Base-by-base conservation (phyloP, 805 yeast species). In the Pichia pseudocactophila region DNA sequence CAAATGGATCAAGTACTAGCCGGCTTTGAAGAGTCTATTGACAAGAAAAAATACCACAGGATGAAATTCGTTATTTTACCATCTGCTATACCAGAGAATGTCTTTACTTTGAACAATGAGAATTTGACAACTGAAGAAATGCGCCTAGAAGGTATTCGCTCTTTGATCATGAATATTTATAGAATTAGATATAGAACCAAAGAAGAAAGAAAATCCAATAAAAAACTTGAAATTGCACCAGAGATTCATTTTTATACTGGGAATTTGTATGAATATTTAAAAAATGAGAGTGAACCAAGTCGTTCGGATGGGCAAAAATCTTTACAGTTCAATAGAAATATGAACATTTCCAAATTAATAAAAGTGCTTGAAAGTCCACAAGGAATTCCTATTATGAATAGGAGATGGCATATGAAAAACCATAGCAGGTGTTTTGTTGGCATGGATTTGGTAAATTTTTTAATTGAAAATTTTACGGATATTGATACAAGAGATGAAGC, bases 161-260 rank as follows among this genome's bases (percentile, higher is more conserved):
- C 78, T 36, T 63, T 85, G 47, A 80, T 81, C 44, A 68, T 76
- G 1, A 61, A 74, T 25, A 73, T 88, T 12, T 80, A 81, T 49
- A 71, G 78, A 48, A 74, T 80, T 2, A 66, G 71, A 36, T 72
- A 72, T 50, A 63, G 63, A 39, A 61, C 78, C 0, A 59, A 59
- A 5, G 69, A 67, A 35, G 75, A 72, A 45, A 57, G 52, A 34
- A 58, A 59, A 38, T 12, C 41, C 2, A 65, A 63, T 25, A 61
- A 60, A 37, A 66, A 62, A 39, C 66, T 63, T 45, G 84, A 75
- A 46, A 67, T 73, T 10, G 65, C 70, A 27, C 92, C 94, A 0
- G 95, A 87, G 46, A 79, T 87, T 40, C 73, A 70, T 36, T 90
- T 88, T 55, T 90, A 90, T 57, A 90, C 97, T 0, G 96, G 96